phyloP scores from a whole-genome alignment of 2,329 filamentous ascomycete species.

The Aspergillus tanneri region DNA sequence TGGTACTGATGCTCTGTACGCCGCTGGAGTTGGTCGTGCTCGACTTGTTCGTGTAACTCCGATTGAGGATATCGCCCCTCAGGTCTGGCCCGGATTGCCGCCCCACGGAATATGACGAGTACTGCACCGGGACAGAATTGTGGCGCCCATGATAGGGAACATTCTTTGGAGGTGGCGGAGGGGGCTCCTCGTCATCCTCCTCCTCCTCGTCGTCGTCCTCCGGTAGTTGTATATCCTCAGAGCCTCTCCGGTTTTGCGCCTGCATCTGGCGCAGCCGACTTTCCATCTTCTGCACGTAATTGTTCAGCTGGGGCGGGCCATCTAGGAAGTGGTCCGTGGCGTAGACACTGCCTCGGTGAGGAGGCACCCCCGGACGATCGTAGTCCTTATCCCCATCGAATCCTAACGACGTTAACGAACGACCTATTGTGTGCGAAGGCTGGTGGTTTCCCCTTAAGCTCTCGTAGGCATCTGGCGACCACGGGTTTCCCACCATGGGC shows the following conservation, averaged over 20 bases:
- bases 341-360: conserved; percentile 44
- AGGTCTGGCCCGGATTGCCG: conserved; percentile 68
- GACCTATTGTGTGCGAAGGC: conserved; percentile 38
- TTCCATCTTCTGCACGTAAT: conserved; percentile 92
- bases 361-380: conserved; percentile 59
- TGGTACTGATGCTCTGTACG: conserved; percentile 65
- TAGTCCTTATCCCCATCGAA: conserved; percentile 58
- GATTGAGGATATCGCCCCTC: conserved; percentile 64
- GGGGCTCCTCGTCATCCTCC: conserved; percentile 53
- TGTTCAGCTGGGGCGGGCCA: conserved; percentile 70
- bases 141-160: conserved; percentile 43
- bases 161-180: conserved; percentile 63
- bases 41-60: conserved; percentile 86
- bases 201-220: conserved; percentile 49
- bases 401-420: conserved; percentile 74
- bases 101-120: conserved; percentile 35
- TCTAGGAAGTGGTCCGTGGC: conserved; percentile 43
- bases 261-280: conserved; percentile 72
- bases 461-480: conserved; percentile 88
- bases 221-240: conserved; percentile 54
- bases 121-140: conserved; percentile 43
- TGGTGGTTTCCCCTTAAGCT: conserved; percentile 41
- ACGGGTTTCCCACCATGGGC: conserved; percentile 61
- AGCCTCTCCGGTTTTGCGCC: conserved; percentile 43
- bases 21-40: conserved; percentile 73